Percentiles rank a stretch among this genome's conserved stretches.
Evolutionary conservation across 768 basidiomycete genomes (phyloP).

Genomic region (Boletus sensibilis): DNA sequence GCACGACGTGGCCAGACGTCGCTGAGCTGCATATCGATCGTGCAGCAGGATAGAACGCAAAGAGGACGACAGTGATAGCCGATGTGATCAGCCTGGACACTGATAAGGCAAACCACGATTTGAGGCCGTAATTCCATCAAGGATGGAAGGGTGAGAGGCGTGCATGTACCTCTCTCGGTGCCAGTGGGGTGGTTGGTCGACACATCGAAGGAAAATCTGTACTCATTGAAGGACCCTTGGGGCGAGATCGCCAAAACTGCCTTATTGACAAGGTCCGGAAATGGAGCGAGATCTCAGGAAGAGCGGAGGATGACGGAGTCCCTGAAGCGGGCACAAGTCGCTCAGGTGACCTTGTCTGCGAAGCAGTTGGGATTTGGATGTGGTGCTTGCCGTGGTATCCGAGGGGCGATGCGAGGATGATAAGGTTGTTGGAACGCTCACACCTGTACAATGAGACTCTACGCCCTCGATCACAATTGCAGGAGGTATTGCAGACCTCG

Average conservation of each 20-base stretch:
- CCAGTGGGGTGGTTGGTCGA: neutral
- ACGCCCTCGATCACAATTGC: neutral
- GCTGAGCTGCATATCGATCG: neutral
- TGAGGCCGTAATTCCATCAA: slow-evolving; percentile 7
- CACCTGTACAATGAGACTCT: neutral
- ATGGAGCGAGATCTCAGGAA: slow-evolving; percentile 27
- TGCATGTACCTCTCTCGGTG: neutral
- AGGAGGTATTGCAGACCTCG: neutral
- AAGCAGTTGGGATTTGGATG: neutral
- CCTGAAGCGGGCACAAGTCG: slow-evolving; percentile 23
- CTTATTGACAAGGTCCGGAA: slow-evolving; percentile 25
- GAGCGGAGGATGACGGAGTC: slow-evolving; percentile 19
- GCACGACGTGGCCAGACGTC: neutral
- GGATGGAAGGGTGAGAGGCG: neutral
- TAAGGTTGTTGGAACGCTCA: neutral
- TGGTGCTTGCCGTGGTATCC: slow-evolving; percentile 17
- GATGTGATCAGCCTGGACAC: slow-evolving; percentile 11
- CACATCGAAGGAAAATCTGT: slow-evolving; percentile 4
- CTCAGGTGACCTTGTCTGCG: slow-evolving; percentile 14
- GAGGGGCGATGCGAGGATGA: neutral
- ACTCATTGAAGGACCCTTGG: slow-evolving; percentile 4
- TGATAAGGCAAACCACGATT: slow-evolving; percentile 8
- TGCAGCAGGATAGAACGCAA: neutral
- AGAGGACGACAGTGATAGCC: slow-evolving; percentile 11
- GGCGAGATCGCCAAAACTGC: slow-evolving; percentile 22